phyloP scores from a whole-genome alignment of 2,329 filamentous ascomycete genomes.

The Trichoderma cornu-damae region DNA sequence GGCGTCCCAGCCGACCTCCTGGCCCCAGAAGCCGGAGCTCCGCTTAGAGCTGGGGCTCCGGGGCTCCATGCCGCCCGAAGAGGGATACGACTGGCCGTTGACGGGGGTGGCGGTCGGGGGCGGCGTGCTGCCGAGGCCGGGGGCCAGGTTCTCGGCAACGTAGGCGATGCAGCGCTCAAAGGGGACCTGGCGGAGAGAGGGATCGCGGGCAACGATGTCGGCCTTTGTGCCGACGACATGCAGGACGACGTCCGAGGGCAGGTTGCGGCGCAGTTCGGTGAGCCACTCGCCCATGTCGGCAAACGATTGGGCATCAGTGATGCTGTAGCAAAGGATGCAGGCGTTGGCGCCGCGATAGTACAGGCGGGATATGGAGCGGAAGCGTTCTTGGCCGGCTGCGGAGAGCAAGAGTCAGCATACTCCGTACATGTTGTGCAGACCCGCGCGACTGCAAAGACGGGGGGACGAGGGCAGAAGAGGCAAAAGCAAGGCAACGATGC shows the following conservation, averaged over 20 bases:
- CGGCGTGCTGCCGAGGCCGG: constrained; percentile 61
- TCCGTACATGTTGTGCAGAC: not conserved
- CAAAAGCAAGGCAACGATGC: constrained; percentile 2
- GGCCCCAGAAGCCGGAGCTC: constrained; percentile 78
- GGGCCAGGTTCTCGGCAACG: constrained; percentile 84
- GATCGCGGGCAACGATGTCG: constrained; percentile 83
- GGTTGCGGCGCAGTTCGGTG: constrained; percentile 73
- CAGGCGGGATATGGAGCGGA: constrained; percentile 86
- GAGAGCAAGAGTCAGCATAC: constrained; percentile 4
- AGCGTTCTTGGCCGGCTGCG: constrained; percentile 82
- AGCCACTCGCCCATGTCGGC: constrained; percentile 91
- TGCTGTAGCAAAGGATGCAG: constrained; percentile 90
- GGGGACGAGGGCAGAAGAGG: not conserved
- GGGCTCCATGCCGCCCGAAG: constrained; percentile 41
- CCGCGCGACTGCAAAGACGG: not conserved
- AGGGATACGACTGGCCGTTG: constrained; percentile 24
- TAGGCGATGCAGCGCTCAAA: constrained; percentile 96
- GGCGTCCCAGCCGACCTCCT: constrained; percentile 92
- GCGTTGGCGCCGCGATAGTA: constrained; percentile 96
- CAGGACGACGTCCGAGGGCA: constrained; percentile 72
- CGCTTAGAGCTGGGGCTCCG: constrained; percentile 59
- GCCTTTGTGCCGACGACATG: constrained; percentile 95
- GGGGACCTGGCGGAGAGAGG: constrained; percentile 71
- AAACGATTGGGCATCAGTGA: constrained; percentile 80
- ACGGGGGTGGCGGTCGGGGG: constrained; percentile 55